Conservation (phyloP, 352 stramenopile genomes). For the Phytophthora multivora region DNA sequence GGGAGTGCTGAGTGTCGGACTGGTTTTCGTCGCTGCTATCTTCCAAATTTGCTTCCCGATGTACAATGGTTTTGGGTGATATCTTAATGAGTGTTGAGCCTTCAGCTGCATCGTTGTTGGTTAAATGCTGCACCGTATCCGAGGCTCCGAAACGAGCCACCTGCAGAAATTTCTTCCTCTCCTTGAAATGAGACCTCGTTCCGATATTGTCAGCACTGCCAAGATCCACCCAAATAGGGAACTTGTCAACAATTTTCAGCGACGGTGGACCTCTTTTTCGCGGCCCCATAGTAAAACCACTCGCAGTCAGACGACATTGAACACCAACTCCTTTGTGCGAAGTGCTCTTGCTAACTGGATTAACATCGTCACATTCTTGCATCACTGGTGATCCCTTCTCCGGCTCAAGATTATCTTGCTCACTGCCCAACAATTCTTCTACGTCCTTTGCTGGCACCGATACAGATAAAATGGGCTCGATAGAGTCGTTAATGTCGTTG, state of each 20-base stretch:
- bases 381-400: conserved; percentile 18
- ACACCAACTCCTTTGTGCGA: conserved; percentile 9
- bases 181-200: conserved; percentile 3
- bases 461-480: background rate
- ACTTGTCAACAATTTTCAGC: conserved; percentile 38
- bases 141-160: conserved; percentile 28
- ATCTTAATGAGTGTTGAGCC: background rate
- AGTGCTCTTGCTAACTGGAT: background rate
- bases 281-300: background rate
- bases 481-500: conserved; percentile 12
- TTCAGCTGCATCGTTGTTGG: conserved; percentile 13
- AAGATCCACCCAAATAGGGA: conserved; percentile 43
- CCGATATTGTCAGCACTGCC: conserved; percentile 1
- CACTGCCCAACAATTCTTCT: background rate
- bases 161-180: conserved; percentile 40
- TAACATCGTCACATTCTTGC: conserved; percentile 2
- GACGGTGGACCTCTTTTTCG: conserved; percentile 8
- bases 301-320: conserved; percentile 22
- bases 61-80: background rate
- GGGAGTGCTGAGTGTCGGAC: conserved; percentile 12
- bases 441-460: background rate
- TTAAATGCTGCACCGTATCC: background rate
- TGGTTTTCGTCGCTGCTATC: conserved; percentile 26
- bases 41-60: conserved; percentile 4
- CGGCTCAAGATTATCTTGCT: conserved; percentile 8